These are phyloP conservation scores for Jacaranda copaia DNA, from an alignment of 257 asterid genomes.

Conservation along the genomic window DNA sequence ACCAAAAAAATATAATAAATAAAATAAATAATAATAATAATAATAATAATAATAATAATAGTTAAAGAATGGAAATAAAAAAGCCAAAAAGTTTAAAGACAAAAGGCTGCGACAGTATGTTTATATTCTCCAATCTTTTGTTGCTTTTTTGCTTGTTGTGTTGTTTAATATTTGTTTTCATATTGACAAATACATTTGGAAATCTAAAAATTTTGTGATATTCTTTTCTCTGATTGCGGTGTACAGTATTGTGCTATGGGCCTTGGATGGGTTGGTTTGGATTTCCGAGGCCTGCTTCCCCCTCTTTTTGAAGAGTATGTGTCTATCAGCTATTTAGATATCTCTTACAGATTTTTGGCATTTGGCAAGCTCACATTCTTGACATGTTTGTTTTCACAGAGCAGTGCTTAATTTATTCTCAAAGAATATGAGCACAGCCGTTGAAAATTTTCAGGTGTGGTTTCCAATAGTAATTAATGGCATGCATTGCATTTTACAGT, in stretches of 20 bases:
- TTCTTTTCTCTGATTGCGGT: slow-evolving; percentile 36
- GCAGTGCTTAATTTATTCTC: slow-evolving; percentile 89
- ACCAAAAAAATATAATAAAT: neutral
- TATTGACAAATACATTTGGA: neutral
- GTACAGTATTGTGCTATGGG: slow-evolving; percentile 96
- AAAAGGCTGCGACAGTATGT: slow-evolving; percentile 8
- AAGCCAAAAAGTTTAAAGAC: slow-evolving; percentile 4
- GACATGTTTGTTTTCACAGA: slow-evolving; percentile 55
- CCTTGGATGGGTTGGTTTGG: slow-evolving; percentile 98
- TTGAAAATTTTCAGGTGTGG: slow-evolving; percentile 91
- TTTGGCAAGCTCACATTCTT: slow-evolving; percentile 38
- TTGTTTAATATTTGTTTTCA: slow-evolving; percentile 15
- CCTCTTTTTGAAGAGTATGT: slow-evolving; percentile 98
- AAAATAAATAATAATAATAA: neutral
- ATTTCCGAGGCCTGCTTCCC: slow-evolving; percentile 93
- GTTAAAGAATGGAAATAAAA: neutral
- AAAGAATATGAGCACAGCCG: slow-evolving; percentile 89
- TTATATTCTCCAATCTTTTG: neutral
- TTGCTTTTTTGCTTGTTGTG: slow-evolving; percentile 1
- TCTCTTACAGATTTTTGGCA: slow-evolving; percentile 19
- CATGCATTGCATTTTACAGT: slow-evolving; percentile 1
- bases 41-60: neutral
- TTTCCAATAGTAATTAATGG: slow-evolving; percentile 14
- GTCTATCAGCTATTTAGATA: slow-evolving; percentile 13
- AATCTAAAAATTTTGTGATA: slow-evolving; percentile 15